Evolutionary conservation across 2,329 filamentous ascomycete genomes (phyloP), one percentile per base, ranked within the genome.

Genomic region (Phialemoniopsis sp.): DNA sequence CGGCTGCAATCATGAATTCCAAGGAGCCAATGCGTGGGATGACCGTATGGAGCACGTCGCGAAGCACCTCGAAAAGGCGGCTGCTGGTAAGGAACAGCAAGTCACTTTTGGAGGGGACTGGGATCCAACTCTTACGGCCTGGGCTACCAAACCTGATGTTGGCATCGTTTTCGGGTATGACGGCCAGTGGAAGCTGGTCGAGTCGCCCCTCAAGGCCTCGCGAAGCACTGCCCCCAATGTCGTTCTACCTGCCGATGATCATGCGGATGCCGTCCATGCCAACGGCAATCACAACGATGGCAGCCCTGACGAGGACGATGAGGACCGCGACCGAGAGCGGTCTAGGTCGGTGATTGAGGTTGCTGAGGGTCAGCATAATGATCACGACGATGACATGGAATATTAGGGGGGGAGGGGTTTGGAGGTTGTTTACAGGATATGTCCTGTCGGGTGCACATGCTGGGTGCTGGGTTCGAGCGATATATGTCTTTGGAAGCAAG

Each of bases 11-110:
- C 40, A 49, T 37, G 56, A 58, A 1, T 95, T 94, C 53, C 58
- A 67, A 6, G 87, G 85, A 0, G 44, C 56, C 0, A 73, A 68
- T 6, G 79, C 79, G 10, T 95, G 89, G 89, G 85, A 93, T 42
- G 74, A 82, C 41, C 73, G 87, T 17, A 88, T 95, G 80, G 90
- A 96, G 59, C 90, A 96, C 62, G 78, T 95, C 3, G 88, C 87
- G 1, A 73, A 78, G 42, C 90, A 96, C 58, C 72, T 91, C 34
- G 88, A 93, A 59, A 67, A 64, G 21, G 66, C 62, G 1, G 65
- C 63, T 5, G 43, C 53, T 4, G 58, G 58, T 9, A 45, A 46
- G 13, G 60, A 64, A 43, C 42, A 40, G 5, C 40, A 43, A 1
- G 58, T 70, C 0, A 38, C 48, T 12, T 70, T 72, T 48, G 68